Evolutionary conservation across 805 yeast species (phyloP).

Genomic region (Ogataea thermomethanolica): DNA sequence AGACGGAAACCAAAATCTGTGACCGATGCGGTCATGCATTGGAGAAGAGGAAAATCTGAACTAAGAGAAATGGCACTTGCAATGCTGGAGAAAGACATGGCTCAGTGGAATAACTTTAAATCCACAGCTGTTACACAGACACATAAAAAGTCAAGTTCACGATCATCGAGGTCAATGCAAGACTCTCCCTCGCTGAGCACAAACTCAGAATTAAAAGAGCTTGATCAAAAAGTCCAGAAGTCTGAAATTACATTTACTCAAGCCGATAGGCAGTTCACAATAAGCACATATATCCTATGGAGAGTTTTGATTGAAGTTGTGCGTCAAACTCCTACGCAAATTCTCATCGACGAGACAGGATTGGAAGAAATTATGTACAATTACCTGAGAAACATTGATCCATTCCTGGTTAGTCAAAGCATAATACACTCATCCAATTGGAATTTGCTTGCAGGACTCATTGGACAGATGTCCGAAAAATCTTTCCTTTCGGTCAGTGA

Average conservation of each 20-base stretch:
- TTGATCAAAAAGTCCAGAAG: slow-evolving; percentile 30
- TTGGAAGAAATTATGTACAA: slow-evolving; percentile 91
- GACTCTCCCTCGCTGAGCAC: slow-evolving; percentile 12
- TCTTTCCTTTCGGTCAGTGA: slow-evolving; percentile 88
- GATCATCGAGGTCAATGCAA: slow-evolving; percentile 16
- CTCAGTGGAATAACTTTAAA: slow-evolving; percentile 23
- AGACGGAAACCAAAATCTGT: slow-evolving; percentile 90
- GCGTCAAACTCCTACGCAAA: slow-evolving; percentile 73
- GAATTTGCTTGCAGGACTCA: slow-evolving; percentile 82
- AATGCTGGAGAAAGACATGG: slow-evolving; percentile 41
- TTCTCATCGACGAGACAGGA: slow-evolving; percentile 72
- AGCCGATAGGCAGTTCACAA: slow-evolving; percentile 82
- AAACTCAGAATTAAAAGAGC: slow-evolving; percentile 15
- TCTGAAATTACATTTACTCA: slow-evolving; percentile 70
- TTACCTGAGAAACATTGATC: slow-evolving; percentile 85
- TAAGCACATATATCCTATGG: slow-evolving; percentile 84
- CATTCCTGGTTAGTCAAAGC: slow-evolving; percentile 59
- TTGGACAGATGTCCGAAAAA: slow-evolving; percentile 87
- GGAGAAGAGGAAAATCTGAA: slow-evolving; percentile 94
- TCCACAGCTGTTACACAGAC: slow-evolving; percentile 4
- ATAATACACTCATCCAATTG: slow-evolving; percentile 86
- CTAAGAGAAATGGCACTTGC: slow-evolving; percentile 65
- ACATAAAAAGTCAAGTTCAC: slow-evolving; percentile 27
- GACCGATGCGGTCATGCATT: slow-evolving; percentile 95
- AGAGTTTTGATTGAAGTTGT: slow-evolving; percentile 91